Base-by-base conservation (phyloP, 2,329 filamentous ascomycete genomes). In the Neonectria faginata region DNA sequence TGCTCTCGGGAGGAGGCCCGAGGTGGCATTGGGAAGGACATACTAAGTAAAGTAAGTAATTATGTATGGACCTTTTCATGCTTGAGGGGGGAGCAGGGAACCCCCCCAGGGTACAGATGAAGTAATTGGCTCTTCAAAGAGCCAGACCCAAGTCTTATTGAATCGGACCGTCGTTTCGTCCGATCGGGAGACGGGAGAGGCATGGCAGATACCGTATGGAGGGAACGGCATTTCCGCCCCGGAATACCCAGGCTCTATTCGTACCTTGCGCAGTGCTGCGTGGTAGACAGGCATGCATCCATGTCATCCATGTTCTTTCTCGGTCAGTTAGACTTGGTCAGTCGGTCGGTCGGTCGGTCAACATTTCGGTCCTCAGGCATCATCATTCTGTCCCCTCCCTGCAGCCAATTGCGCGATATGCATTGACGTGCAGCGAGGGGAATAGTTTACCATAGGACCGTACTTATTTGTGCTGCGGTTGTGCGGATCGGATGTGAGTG, bases 361-460 rank as follows among this genome's bases (percentile, higher is more conserved):
- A n/a, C 36, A 6, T 39, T 16, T 16, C 6, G 16, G 36, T n/a
- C 14, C 14, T n/a, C 5, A 39, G 36, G 36, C 36, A 39, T 16
- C 5, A 39, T n/a, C 33, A 12, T 11, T 14, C 33, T 36, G 12
- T 36, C 48, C n/a, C n/a, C 16, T 50, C 45, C 61, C 53, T 54
- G 55, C 47, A 54, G 33, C 51, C 57, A 54, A 54, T 60, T 60
- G 57, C 45, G 60, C 66, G 42, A 55, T 60, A 59, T 56, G 54
- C 41, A 50, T 59, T 54, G 47, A 55, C 57, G 45, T n/a, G 36
- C 36, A 39, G 36, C 16, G 36, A 25, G 22, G 22, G 22, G 3
- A 4, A 25, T 25, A 25, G 22, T 25, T 25, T 25, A 25, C 22
- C 22, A 25, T 25, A 39, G 16, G 36, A n/a, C 36, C 9, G 36